Evolutionary conservation across 2,329 filamentous ascomycete species (phyloP), one percentile per base, ranked within the genome.

Genomic region (Xylariales sp.): DNA sequence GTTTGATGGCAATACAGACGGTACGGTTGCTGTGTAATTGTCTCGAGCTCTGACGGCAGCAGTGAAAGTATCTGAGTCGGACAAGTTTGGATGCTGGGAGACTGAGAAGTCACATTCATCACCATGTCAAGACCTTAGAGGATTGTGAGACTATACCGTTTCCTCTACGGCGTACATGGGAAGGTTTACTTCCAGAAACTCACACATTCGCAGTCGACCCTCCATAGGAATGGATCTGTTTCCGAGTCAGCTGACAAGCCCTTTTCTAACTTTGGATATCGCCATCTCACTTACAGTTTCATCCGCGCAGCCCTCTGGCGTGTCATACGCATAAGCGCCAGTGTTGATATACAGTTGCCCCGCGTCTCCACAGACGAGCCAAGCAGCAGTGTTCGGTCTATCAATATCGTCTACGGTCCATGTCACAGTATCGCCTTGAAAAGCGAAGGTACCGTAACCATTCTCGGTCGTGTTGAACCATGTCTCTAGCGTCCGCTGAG

Each of bases 321-420:
- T 81, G 57, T 73, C 60, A 51, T 80, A 81, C 20, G 62, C 60
- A 52, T 80, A 81, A 11, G 73, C 73, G 1, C 78, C 77, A 42
- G 79, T 66, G 51, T 81, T 81, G 52, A 80, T 68, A 51, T 73
- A 80, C 46, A 81, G 49, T 29, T 40, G 16, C 28, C 53, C 55
- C 58, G 75, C 69, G 7, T 64, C 62, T 34, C 60, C 62, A 47
- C 76, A 82, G 40, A 81, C 76, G 47, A 78, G 68, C 75, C 76
- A 82, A 1, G 78, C 77, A 14, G 69, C 72, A 32, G 67, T 52
- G 52, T 81, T 82, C 36, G 74, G 76, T 24, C 77, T 57, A 34
- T 61, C 59, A 24, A 80, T 59, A 16, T 65, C 68, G 1, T 65
- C 53, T 9, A 63, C 65, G 40, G 57, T 66, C 78, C 77, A 81